Evolutionary conservation across 306 rosid species (phyloP), one percentile per base, ranked within the genome.

Genomic region (Castanea crenata): DNA sequence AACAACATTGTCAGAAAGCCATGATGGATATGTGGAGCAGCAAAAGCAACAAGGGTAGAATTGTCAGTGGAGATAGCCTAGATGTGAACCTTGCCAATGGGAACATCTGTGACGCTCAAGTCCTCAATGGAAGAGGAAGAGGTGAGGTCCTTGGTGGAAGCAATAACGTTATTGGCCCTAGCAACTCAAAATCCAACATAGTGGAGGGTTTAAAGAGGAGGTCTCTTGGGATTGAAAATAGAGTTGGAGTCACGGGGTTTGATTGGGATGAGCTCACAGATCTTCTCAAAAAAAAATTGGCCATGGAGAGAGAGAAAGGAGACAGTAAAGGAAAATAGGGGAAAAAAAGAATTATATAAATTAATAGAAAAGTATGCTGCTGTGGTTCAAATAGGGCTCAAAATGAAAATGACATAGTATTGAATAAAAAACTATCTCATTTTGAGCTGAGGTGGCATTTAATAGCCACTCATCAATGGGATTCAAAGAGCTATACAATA

Each of bases 141-240:
- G 15, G 5, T 10, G 4, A 13, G 15, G 15, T 11, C 85, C 51
- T 83, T 69, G 0, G 95, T 94, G 0, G 91, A 89, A 85, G 82
- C 97, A 75, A 90, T 80, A 27, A 92, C 85, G 59, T 92, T 97
- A 38, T 82, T 75, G 13, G 92, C 92, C 85, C 80, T 91, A 55
- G 76, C 92, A 78, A 87, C 92, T 27, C 82, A 89, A 83, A 94
- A 92, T 70, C 97, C 98, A 89, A 93, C 91, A 34, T 91, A 78
- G 78, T 87, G 94, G 62, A 95, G 92, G 52, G 99, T 92, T 55
- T 83, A 89, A 70, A 90, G 82, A 15, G 94, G 97, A 73, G 83
- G 90, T 67, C 31, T 44, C 70, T 83, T 79, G 19, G 56, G 73
- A 57, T 87, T 90, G 82, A 84, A 92, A 68, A 49, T 49, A 1